These are phyloP conservation scores for Triglochin maritima DNA, from an alignment of 106 monocot species.

Conservation along the genomic window DNA sequence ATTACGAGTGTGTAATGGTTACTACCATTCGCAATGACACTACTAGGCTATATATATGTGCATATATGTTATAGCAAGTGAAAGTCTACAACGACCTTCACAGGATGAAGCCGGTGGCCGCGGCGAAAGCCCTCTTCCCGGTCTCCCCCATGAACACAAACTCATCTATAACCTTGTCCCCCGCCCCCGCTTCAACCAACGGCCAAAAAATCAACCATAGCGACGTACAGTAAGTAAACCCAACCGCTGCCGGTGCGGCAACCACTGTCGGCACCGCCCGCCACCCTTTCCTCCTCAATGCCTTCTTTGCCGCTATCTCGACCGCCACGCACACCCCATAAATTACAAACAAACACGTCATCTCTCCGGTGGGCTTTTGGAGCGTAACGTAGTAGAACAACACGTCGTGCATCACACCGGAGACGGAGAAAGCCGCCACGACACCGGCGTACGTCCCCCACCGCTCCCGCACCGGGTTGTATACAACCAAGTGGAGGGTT, in stretches of 20 bases:
- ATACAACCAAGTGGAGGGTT: constrained; percentile 11
- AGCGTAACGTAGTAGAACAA: constrained; percentile 16
- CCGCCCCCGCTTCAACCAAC: constrained; percentile 14
- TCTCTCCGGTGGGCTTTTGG: constrained; percentile 9
- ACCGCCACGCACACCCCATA: constrained; percentile 6
- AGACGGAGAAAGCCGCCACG: constrained; percentile 11
- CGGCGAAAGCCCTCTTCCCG: neutral
- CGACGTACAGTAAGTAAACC: constrained; percentile 37
- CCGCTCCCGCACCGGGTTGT: constrained; percentile 3
- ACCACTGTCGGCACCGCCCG: constrained; percentile 10
- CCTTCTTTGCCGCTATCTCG: constrained; percentile 15
- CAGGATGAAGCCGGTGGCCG: too few relatives aligned
- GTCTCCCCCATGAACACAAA: neutral
- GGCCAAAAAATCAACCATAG: constrained; percentile 49
- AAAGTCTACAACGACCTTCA: too few relatives aligned
- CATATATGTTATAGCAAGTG: too few relatives aligned
- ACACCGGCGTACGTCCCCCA: constrained; percentile 4
- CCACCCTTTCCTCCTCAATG: constrained; percentile 3
- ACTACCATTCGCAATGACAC: too few relatives aligned
- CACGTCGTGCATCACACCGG: constrained; percentile 22
- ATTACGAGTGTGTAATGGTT: too few relatives aligned
- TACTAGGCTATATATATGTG: too few relatives aligned
- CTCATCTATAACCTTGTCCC: constrained; percentile 25
- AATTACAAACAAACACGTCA: constrained; percentile 14
- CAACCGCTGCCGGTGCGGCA: constrained; percentile 28